Base-by-base conservation (phyloP, 1,139 yeast genomes). In the Saccharomyces hybrid region DNA sequence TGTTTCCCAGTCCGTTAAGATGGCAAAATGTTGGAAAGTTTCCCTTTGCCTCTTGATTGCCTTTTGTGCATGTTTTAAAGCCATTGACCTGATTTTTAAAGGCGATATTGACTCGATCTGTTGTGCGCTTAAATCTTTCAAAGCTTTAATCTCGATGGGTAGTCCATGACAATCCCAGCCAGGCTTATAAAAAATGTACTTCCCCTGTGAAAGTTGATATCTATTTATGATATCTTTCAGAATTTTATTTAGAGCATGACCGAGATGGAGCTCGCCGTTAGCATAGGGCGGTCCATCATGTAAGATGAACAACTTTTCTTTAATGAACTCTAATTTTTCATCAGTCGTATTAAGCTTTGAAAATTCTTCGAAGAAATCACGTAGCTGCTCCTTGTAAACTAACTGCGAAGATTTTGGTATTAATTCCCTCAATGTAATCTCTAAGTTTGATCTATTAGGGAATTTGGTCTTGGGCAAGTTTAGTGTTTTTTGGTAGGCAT, bases 91-190 rank as follows among this genome's bases (percentile, higher is more conserved):
- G 13, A 88, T 78, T 52, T 84, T 83, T 27, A 73, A 65, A 0
- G 86, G 77, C 8, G 79, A 69, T 47, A 69, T 49, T 57, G 69
- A 27, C 69, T 67, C 69, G 7, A 62, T 59, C 19, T 61, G 58
- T 34, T 58, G 61, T 31, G 63, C 62, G 47, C 65, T 65, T 57
- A 76, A 70, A 53, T 73, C 67, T 54, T 69, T 69, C 46, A 88
- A 71, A 0, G 96, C 95, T 62, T 89, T 89, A 69, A 88, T 76
- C 70, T 93, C 99, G 58, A 93, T 93, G 1, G 99, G 99, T 34
- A 93, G 74, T 0, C 99, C 99, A 73, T 93, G 99, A 66, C 99
- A 93, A 69, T 93, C 99, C 98, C 99, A 93, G 0, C 99, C 99
- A 0, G 98, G 97, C 49, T 78, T 78, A 66, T 88, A 93, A 54